Evolutionary conservation across 768 basidiomycete genomes (phyloP).

Genomic region (Nidularia pulvinata): DNA sequence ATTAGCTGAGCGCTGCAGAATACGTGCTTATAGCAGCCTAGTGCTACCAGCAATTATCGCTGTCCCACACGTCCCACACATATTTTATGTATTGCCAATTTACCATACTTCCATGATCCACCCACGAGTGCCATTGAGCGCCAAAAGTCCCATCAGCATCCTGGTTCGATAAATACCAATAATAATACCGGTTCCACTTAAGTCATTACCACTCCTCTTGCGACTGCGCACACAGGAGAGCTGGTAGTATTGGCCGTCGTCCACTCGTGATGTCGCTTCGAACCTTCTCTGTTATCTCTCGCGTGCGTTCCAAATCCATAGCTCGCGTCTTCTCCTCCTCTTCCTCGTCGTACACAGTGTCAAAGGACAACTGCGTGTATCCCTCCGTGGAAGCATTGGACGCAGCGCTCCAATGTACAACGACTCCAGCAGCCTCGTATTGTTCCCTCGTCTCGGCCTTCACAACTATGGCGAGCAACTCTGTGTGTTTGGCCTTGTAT

Average conservation of each 20-base stretch:
- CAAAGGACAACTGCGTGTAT: conserved; percentile 12
- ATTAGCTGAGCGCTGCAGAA: too few relatives aligned
- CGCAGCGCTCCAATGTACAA: not conserved
- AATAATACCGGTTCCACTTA: too few relatives aligned
- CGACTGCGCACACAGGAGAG: conserved; percentile 19
- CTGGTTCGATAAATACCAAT: too few relatives aligned
- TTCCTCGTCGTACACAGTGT: conserved; percentile 23
- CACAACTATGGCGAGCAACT: conserved; percentile 10
- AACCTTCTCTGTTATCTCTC: conserved; percentile 23
- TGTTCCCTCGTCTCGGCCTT: conserved; percentile 4
- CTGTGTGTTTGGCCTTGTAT: conserved; percentile 22
- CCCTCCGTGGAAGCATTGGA: not conserved
- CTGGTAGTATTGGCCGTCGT: conserved; percentile 22
- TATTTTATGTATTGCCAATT: too few relatives aligned
- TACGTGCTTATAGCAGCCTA: too few relatives aligned
- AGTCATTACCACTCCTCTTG: too few relatives aligned
- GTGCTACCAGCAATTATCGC: too few relatives aligned
- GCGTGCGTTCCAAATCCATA: conserved; percentile 35
- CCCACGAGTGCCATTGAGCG: too few relatives aligned
- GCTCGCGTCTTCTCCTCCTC: conserved; percentile 9
- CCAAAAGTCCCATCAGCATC: too few relatives aligned
- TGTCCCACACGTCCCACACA: too few relatives aligned
- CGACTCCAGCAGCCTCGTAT: conserved; percentile 2
- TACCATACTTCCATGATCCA: too few relatives aligned
- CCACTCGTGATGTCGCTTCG: conserved; percentile 23